A percentile compares a stretch with the other conserved stretches of the same genome.
Conservation (phyloP, 2,329 filamentous ascomycete species). For the Tolypocladium tundrense region DNA sequence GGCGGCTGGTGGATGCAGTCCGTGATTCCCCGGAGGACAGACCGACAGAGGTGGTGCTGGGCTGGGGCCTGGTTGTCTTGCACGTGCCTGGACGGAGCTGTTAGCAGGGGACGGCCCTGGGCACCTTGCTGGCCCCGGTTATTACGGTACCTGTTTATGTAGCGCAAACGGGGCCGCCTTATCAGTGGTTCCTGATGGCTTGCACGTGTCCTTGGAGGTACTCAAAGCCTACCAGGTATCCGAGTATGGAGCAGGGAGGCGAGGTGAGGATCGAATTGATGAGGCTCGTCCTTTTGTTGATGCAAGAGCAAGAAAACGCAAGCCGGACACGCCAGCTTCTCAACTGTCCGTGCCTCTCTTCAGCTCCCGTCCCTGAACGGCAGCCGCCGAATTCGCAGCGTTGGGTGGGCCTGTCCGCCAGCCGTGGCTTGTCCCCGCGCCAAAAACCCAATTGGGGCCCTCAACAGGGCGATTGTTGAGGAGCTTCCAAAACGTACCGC, state of each 20-base stretch:
- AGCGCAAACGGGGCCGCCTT: background rate
- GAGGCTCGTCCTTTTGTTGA: background rate
- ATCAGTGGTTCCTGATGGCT: background rate
- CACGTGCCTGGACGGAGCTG: background rate
- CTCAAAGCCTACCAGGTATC: too few species aligned
- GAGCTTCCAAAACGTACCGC: background rate
- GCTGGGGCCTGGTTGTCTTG: background rate
- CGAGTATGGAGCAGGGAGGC: too few species aligned
- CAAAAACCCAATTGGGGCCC: constrained; percentile 3
- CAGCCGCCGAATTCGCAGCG: background rate
- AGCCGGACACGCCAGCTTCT: background rate
- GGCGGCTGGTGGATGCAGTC: constrained; percentile 1
- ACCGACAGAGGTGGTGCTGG: too few species aligned
- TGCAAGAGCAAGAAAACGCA: background rate
- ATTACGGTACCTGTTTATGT: constrained; percentile 1
- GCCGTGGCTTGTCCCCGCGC: background rate
- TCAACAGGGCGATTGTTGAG: constrained; percentile 4
- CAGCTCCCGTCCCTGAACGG: background rate
- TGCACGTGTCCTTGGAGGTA: too few species aligned
- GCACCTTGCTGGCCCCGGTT: background rate
- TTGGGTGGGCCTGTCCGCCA: background rate
- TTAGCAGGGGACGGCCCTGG: background rate
- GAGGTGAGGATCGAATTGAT: background rate
- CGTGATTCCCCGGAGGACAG: constrained; percentile 1
- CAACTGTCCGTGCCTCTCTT: background rate